Evolutionary conservation across 2,329 filamentous ascomycete species (phyloP).

Genomic region (Monosporascus sp.): DNA sequence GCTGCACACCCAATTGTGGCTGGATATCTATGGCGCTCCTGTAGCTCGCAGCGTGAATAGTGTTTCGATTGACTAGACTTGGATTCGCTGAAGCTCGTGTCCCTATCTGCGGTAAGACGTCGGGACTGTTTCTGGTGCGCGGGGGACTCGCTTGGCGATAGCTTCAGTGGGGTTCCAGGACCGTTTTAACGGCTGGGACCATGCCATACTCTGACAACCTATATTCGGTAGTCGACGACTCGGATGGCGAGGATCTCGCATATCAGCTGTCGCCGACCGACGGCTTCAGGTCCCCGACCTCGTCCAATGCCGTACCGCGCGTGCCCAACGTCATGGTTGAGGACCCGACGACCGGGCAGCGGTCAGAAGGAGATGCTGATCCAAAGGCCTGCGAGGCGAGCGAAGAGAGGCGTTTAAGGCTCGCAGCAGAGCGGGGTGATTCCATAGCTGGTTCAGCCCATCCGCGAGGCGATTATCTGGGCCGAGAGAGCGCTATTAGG

Average conservation of each 20-base stretch:
- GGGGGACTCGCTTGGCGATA: conserved; percentile 21
- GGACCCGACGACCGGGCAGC: conserved; percentile 40
- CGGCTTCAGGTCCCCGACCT: conserved; percentile 38
- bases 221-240: conserved; percentile 35
- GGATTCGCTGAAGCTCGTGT: neutral
- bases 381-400: conserved; percentile 42
- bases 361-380: conserved; percentile 24
- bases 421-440: conserved; percentile 1
- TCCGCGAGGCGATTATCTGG: conserved; percentile 7
- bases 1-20: neutral
- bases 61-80: neutral
- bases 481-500: conserved; percentile 9
- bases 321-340: conserved; percentile 45
- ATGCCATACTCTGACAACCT: conserved; percentile 48
- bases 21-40: neutral
- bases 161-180: conserved; percentile 22
- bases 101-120: conserved; percentile 13
- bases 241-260: conserved; percentile 27
- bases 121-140: conserved; percentile 18
- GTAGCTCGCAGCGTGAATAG: neutral
- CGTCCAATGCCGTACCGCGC: conserved; percentile 33
- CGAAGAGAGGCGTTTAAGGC: conserved; percentile 34
- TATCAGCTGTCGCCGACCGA: conserved; percentile 44
- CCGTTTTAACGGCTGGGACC: conserved; percentile 23
- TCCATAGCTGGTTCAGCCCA: conserved; percentile 9